These are phyloP conservation scores for Helicostylum pulchrum DNA, from an alignment of 192 early-diverging fungal genomes.

Conservation along the genomic window DNA sequence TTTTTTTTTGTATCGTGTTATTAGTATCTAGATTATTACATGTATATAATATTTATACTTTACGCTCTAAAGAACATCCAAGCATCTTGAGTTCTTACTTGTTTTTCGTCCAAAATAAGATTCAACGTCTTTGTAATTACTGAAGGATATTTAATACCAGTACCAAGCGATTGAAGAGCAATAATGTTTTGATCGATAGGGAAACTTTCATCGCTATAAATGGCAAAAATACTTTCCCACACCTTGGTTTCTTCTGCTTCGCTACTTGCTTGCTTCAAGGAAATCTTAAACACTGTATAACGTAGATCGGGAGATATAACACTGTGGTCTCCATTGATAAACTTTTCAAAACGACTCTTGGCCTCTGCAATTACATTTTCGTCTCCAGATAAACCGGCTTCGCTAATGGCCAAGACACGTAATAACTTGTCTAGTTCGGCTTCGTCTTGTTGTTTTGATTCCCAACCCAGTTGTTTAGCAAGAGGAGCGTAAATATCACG, in stretches of 20 bases:
- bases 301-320: constrained; percentile 62
- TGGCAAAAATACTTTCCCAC: constrained; percentile 44
- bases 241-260: constrained; percentile 36
- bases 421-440: constrained; percentile 54
- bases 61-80: constrained; percentile 42
- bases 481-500: constrained; percentile 70
- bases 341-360: constrained; percentile 50
- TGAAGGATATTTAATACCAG: constrained; percentile 43
- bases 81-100: constrained; percentile 72
- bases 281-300: constrained; percentile 56
- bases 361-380: constrained; percentile 48
- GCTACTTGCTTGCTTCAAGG: constrained; percentile 43
- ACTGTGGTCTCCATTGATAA: constrained; percentile 50
- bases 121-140: constrained; percentile 57
- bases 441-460: constrained; percentile 55
- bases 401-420: constrained; percentile 59
- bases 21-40: background rate
- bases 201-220: constrained; percentile 38
- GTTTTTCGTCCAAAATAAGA: constrained; percentile 52
- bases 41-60: constrained; percentile 37
- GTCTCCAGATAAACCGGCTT: constrained; percentile 60
- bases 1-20: background rate
- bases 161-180: constrained; percentile 55
- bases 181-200: constrained; percentile 55
- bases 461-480: constrained; percentile 72